Evolutionary conservation across 129 eudicot genomes (phyloP).

Genomic region (Artemisia tridentata): DNA sequence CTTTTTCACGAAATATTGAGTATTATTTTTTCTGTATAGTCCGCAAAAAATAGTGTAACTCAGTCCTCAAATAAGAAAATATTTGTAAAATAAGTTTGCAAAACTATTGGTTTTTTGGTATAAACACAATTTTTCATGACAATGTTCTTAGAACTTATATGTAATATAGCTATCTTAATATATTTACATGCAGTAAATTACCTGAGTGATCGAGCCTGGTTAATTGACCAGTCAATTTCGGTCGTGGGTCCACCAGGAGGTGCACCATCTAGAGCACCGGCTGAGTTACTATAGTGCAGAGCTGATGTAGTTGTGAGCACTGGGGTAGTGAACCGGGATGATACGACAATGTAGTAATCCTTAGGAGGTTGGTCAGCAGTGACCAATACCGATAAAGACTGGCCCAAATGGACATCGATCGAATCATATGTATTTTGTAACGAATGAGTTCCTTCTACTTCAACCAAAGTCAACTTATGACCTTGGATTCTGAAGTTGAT

Average conservation of each 20-base stretch:
- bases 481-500: conserved; percentile 68
- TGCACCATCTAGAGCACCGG: conserved; percentile 37
- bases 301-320: conserved; percentile 65
- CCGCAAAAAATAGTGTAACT: no score
- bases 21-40: no score
- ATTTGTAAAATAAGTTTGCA: no score
- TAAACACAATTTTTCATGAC: no score
- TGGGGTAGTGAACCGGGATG: conserved; percentile 56
- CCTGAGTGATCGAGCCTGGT: conserved; percentile 75
- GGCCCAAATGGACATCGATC: conserved; percentile 65
- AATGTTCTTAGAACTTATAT: no score
- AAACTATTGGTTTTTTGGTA: no score
- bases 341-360: conserved; percentile 55
- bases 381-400: conserved; percentile 63
- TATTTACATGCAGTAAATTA: conserved; percentile 8
- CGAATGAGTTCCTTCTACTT: conserved; percentile 71
- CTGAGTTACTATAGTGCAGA: conserved; percentile 61
- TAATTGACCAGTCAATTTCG: conserved; percentile 60
- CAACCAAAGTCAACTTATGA: conserved; percentile 57
- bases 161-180: no score
- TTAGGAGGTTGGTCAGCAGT: conserved; percentile 63
- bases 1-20: no score
- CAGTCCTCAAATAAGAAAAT: no score
- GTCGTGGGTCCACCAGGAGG: conserved; percentile 57
- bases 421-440: conserved; percentile 55